phyloP scores from a whole-genome alignment of 2,329 filamentous ascomycete species.

The Colletotrichum eleusines region DNA sequence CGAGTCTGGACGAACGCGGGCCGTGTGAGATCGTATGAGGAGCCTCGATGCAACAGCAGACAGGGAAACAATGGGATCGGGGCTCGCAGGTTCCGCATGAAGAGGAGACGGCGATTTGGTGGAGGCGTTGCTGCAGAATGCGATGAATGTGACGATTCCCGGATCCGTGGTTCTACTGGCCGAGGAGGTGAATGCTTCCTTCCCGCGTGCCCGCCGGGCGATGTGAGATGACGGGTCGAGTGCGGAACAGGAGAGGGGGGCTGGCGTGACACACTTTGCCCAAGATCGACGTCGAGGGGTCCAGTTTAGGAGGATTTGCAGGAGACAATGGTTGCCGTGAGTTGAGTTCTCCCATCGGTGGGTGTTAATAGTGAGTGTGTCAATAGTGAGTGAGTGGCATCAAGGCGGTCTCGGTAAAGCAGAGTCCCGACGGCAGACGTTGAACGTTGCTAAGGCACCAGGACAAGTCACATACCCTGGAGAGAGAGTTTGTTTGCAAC shows the following conservation, averaged over 20 bases:
- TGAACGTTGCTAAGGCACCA: background rate
- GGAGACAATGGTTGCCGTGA: background rate
- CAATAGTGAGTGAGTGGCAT: background rate
- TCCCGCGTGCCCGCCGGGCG: background rate
- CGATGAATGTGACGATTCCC: background rate
- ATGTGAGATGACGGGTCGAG: background rate
- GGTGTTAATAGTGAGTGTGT: background rate
- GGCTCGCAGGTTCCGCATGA: background rate
- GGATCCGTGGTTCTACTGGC: slow-evolving; percentile 3
- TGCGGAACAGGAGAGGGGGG: background rate
- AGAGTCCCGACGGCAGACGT: too few relatives aligned
- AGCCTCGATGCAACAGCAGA: background rate
- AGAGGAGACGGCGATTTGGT: background rate
- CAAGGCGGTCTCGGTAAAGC: background rate
- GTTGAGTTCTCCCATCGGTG: background rate
- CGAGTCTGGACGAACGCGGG: slow-evolving; percentile 10
- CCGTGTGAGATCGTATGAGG: background rate
- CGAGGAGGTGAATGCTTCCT: background rate
- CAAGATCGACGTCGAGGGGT: slow-evolving; percentile 36
- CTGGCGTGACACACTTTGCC: slow-evolving; percentile 24
- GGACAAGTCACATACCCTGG: background rate
- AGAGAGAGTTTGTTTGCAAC: background rate
- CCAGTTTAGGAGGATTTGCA: slow-evolving; percentile 12
- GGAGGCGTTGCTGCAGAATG: background rate
- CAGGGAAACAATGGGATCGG: too few relatives aligned